Evolutionary conservation across 1,284 basidiomycete genomes (phyloP).

Genomic region (Ganoderma multipileum): DNA sequence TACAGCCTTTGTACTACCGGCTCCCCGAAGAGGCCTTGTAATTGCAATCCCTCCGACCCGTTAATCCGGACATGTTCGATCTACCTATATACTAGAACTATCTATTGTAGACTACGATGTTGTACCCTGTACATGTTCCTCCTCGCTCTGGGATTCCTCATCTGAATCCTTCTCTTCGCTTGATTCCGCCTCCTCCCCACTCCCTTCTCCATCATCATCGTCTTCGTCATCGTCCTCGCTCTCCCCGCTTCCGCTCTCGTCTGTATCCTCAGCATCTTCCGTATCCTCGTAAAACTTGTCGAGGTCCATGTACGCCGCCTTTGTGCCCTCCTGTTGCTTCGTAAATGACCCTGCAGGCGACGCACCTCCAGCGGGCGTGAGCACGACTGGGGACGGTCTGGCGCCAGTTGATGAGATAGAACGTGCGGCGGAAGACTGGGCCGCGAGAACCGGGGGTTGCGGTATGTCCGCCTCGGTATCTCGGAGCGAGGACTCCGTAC

Average conservation of each 20-base stretch:
- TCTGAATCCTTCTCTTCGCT: constrained; percentile 42
- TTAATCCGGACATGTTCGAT: background rate
- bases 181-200: constrained; percentile 23
- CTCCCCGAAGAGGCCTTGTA: constrained; percentile 57
- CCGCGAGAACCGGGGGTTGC: constrained; percentile 33
- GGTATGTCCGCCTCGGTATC: constrained; percentile 63
- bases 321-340: constrained; percentile 45
- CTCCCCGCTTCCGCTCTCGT: constrained; percentile 40
- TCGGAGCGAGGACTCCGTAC: constrained; percentile 43
- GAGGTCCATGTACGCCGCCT: constrained; percentile 62
- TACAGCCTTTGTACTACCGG: constrained; percentile 72
- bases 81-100: constrained; percentile 18
- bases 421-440: constrained; percentile 31
- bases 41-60: constrained; percentile 41
- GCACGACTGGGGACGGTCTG: constrained; percentile 50
- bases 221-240: constrained; percentile 50
- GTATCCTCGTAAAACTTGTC: constrained; percentile 70
- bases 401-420: constrained; percentile 33
- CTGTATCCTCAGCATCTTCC: constrained; percentile 39
- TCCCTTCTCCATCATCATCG: constrained; percentile 34
- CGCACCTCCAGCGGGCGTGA: constrained; percentile 56
- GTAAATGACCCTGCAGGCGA: constrained; percentile 49
- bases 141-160: constrained; percentile 40
- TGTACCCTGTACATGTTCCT: constrained; percentile 30
- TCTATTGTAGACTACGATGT: constrained; percentile 30